phyloP scores from a whole-genome alignment of 2,329 filamentous ascomycete genomes.

The Sarocladium strictum region DNA sequence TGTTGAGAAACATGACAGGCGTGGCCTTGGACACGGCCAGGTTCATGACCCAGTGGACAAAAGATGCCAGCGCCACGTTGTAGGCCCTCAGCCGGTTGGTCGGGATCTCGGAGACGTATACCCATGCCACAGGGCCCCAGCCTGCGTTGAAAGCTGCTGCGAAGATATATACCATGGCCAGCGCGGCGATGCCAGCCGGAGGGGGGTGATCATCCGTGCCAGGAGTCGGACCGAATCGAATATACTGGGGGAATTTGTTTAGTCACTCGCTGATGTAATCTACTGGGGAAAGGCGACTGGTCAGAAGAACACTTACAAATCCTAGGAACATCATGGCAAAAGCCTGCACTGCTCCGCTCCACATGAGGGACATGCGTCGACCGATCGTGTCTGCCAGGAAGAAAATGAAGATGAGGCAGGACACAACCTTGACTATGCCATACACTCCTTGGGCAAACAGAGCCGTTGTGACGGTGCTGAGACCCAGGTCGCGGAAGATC shows the following conservation, averaged over 20 bases:
- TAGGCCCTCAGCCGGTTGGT: conserved; percentile 50
- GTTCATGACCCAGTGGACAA: conserved; percentile 60
- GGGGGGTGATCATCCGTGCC: conserved; percentile 35
- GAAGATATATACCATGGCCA: conserved; percentile 59
- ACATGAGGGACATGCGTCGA: conserved; percentile 34
- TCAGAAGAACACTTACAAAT: conserved; percentile 23
- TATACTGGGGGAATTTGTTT: conserved; percentile 41
- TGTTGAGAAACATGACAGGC: conserved; percentile 50
- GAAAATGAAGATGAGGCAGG: conserved; percentile 54
- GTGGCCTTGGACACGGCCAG: conserved; percentile 56
- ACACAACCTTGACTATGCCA: conserved; percentile 59
- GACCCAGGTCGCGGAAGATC: conserved; percentile 55
- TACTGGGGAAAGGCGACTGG: background rate
- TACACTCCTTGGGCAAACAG: conserved; percentile 65
- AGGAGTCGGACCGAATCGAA: conserved; percentile 37
- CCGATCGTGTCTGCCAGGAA: conserved; percentile 60
- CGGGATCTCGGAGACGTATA: conserved; percentile 56
- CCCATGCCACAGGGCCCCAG: conserved; percentile 50
- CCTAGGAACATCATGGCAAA: conserved; percentile 55
- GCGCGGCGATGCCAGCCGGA: conserved; percentile 40
- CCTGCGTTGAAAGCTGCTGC: conserved; percentile 55
- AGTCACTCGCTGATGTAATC: too few relatives aligned
- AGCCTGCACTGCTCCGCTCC: conserved; percentile 19
- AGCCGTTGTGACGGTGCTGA: conserved; percentile 42
- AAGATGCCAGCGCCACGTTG: conserved; percentile 55